Percentiles rank a stretch among this genome's conserved stretches.
phyloP scores from a whole-genome alignment of 768 basidiomycete genomes.

The Amanita rubescens region DNA sequence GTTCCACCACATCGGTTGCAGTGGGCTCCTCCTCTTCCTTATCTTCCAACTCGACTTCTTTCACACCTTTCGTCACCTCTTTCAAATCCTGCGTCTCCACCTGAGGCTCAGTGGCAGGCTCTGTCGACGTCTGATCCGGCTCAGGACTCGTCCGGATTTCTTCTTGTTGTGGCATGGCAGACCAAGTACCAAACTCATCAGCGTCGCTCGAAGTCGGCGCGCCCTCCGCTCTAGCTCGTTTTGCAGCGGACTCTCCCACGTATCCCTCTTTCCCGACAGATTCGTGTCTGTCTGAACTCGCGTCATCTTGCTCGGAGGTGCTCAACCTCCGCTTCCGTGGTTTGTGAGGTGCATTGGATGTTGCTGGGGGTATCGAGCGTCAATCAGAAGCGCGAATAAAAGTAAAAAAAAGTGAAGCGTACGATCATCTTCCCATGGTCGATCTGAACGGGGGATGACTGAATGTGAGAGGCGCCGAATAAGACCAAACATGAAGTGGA shows the following conservation, averaged over 20 bases:
- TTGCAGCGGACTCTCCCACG: constrained; percentile 13
- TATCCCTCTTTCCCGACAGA: neutral
- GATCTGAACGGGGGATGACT: constrained; percentile 62
- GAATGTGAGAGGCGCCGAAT: constrained; percentile 66
- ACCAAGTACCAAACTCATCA: constrained; percentile 17
- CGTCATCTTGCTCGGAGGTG: constrained; percentile 33
- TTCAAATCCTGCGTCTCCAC: constrained; percentile 50
- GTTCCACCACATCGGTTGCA: constrained; percentile 26
- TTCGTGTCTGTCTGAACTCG: constrained; percentile 26
- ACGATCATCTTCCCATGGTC: constrained; percentile 77
- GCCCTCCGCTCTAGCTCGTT: constrained; percentile 40
- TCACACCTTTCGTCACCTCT: constrained; percentile 64
- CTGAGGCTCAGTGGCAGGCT: constrained; percentile 17
- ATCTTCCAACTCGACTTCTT: constrained; percentile 51
- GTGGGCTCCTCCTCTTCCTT: too few species aligned
- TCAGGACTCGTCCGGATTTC: constrained; percentile 11
- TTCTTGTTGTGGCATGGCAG: constrained; percentile 12
- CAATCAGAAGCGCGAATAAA: constrained; percentile 9
- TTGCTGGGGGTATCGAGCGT: constrained; percentile 35
- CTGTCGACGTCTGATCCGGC: constrained; percentile 16
- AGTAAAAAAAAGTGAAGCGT: constrained; percentile 21
- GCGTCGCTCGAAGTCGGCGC: constrained; percentile 20
- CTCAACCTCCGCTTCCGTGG: constrained; percentile 62
- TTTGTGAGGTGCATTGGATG: constrained; percentile 65
- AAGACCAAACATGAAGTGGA: constrained; percentile 52